Evolutionary conservation across 1,139 yeast genomes (phyloP).

Genomic region (Schwanniomyces etchellsii): DNA sequence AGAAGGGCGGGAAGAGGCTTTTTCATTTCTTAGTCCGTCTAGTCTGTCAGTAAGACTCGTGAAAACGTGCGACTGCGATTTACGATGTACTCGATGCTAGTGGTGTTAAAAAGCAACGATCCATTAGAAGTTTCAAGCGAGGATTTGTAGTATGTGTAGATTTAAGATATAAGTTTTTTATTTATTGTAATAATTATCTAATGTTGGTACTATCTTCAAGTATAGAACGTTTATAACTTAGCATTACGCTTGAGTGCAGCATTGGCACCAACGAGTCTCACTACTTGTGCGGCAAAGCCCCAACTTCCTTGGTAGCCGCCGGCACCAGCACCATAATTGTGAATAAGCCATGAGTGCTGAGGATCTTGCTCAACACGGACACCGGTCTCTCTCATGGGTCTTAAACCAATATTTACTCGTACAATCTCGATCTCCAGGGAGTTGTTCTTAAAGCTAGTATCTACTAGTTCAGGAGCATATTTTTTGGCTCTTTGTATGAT

Average conservation of each 20-base stretch:
- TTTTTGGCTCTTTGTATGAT: conserved; percentile 34
- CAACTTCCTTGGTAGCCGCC: conserved; percentile 50
- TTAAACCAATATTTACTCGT: conserved; percentile 39
- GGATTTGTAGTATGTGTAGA: too few relatives aligned
- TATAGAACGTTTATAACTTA: too few relatives aligned
- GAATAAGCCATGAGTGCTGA: conserved; percentile 31
- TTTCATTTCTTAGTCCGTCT: conserved; percentile 17
- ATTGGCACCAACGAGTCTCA: conserved; percentile 6
- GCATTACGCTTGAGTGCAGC: too few relatives aligned
- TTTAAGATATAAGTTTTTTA: too few relatives aligned
- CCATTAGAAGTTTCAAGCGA: too few relatives aligned
- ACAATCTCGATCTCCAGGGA: conserved; percentile 33
- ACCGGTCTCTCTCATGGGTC: conserved; percentile 45
- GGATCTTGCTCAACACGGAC: conserved; percentile 35
- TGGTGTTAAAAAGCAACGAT: too few relatives aligned
- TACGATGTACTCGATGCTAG: too few relatives aligned
- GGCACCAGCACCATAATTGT: conserved; percentile 50
- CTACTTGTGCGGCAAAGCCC: conserved; percentile 30
- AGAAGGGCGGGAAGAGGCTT: conserved; percentile 18
- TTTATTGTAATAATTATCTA: too few relatives aligned
- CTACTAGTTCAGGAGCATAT: conserved; percentile 38
- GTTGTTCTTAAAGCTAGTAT: conserved; percentile 24
- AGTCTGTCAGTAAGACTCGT: conserved; percentile 10
- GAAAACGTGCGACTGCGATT: too few relatives aligned
- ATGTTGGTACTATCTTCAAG: too few relatives aligned